Conservation (phyloP, 106 monocot genomes). For the Acorus calamus region DNA sequence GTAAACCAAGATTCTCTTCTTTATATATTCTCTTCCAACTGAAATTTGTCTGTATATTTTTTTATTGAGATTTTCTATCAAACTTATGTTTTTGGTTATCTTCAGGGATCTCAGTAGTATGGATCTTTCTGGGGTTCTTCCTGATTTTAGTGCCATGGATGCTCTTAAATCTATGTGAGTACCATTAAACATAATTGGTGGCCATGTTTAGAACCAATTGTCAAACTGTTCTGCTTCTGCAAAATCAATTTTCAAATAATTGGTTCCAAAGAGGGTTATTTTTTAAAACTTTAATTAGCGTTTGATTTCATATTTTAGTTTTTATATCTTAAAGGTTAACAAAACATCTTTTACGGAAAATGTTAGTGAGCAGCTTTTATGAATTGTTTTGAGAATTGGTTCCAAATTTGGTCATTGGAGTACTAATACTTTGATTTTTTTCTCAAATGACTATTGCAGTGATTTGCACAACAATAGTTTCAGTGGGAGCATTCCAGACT, state of each 20-base stretch:
- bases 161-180: conserved; percentile 17
- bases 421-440: neutral
- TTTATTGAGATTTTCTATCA: neutral
- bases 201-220: no score
- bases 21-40: neutral
- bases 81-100: neutral
- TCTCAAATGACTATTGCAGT: neutral
- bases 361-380: no score
- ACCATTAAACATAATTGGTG: no score
- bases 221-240: no score
- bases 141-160: conserved; percentile 15
- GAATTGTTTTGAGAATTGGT: no score
- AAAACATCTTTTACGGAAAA: no score
- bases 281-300: no score
- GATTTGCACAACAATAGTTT: conserved; percentile 13
- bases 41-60: neutral
- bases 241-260: no score
- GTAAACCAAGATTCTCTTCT: conserved; percentile 9
- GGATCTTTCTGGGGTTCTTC: conserved; percentile 18
- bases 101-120: conserved; percentile 16
- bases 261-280: no score
- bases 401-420: no score
- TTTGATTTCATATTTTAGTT: no score
- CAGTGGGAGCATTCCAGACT: conserved; percentile 17
- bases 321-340: no score